Conservation (phyloP, 2,329 filamentous ascomycete genomes). For the Fusarium udum region DNA sequence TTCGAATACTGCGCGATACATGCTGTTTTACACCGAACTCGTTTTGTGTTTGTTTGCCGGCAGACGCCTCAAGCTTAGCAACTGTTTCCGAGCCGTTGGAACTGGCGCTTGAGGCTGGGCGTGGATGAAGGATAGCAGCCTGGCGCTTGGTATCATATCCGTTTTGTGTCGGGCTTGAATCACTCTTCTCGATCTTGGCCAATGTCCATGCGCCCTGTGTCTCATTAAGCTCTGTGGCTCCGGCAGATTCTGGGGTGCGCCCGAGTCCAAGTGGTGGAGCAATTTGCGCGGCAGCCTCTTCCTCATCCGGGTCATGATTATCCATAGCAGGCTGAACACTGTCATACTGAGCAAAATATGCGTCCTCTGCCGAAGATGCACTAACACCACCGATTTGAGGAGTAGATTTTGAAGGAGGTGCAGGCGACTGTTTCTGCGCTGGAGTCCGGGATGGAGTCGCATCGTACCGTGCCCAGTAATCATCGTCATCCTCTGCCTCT, state of each 20-base stretch:
- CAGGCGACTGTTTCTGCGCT: conserved; percentile 69
- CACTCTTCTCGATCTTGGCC: conserved; percentile 55
- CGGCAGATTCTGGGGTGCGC: conserved; percentile 25
- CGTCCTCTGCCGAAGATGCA: conserved; percentile 65
- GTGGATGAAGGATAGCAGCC: conserved; percentile 62
- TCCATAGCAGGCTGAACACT: conserved; percentile 84
- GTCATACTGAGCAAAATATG: conserved; percentile 81
- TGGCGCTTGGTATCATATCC: conserved; percentile 46
- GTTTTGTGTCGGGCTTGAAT: conserved; percentile 42
- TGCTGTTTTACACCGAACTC: conserved; percentile 83
- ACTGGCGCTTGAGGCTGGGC: conserved; percentile 67
- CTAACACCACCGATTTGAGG: conserved; percentile 36
- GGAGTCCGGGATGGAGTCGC: conserved; percentile 73
- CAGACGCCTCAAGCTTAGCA: conserved; percentile 68
- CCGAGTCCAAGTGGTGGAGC: conserved; percentile 48
- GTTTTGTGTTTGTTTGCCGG: conserved; percentile 66
- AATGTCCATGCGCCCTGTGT: conserved; percentile 54
- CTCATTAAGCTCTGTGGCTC: conserved; percentile 40
- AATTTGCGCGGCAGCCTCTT: conserved; percentile 47
- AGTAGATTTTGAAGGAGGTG: conserved; percentile 55
- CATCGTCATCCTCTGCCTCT: conserved; percentile 77
- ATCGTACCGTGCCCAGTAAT: conserved; percentile 84
- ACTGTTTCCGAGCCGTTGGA: conserved; percentile 66
- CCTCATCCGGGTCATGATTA: conserved; percentile 82
- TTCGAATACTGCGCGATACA: conserved; percentile 80